These are phyloP conservation scores for Actinomucor elegans DNA, from an alignment of 371 early-diverging fungal genomes.

Conservation along the genomic window DNA sequence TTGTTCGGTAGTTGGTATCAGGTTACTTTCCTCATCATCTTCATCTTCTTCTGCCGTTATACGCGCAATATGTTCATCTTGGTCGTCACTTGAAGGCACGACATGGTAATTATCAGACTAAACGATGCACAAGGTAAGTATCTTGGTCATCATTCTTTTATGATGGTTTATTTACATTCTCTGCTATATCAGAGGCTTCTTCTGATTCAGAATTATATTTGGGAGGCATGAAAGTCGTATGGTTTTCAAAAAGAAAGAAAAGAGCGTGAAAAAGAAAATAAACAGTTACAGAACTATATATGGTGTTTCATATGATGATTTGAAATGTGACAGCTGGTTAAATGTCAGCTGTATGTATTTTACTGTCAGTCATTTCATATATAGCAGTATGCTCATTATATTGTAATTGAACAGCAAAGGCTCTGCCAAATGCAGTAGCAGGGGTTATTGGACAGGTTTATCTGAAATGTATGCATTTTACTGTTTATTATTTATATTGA, in stretches of 20 bases:
- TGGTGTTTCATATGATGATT: too few species aligned
- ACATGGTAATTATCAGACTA: conserved; percentile 18
- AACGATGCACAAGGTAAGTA: too few species aligned
- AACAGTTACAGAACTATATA: too few species aligned
- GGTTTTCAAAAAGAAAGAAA: background rate
- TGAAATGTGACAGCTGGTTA: too few species aligned
- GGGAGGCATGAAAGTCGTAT: background rate
- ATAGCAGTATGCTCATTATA: too few species aligned
- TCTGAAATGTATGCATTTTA: too few species aligned
- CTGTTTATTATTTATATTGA: too few species aligned
- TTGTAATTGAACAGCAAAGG: too few species aligned
- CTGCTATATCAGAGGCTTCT: conserved; percentile 6
- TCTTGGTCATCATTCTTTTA: too few species aligned
- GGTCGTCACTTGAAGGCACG: conserved; percentile 8
- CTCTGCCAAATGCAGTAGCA: too few species aligned
- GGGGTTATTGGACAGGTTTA: too few species aligned
- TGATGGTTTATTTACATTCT: conserved; percentile 8
- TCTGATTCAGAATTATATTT: conserved; percentile 10
- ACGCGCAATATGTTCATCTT: background rate
- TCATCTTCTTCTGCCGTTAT: background rate
- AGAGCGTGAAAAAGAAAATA: background rate
- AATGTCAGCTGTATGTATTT: conserved; percentile 3
- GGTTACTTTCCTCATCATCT: background rate
- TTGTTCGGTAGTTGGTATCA: background rate
- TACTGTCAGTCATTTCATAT: too few species aligned